A percentile compares a stretch with the other conserved stretches of the same genome.
These are phyloP conservation scores for Phytophthora vignae DNA, from an alignment of 352 stramenopile genomes.

Conservation along the genomic window DNA sequence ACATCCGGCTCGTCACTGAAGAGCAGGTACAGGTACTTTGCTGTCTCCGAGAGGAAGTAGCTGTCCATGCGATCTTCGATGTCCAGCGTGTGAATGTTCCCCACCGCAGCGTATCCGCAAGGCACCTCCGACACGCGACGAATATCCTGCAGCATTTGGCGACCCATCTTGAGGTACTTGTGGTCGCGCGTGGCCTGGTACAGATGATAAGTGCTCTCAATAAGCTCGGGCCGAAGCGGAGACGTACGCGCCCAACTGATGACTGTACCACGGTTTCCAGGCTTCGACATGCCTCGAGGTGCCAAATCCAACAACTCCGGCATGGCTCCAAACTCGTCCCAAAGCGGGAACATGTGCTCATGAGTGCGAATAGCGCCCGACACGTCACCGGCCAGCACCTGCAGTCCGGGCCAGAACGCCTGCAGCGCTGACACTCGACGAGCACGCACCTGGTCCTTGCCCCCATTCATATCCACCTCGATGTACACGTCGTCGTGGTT, in stretches of 20 bases:
- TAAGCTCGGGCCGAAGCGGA: slow-evolving; percentile 96
- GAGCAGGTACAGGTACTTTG: slow-evolving; percentile 99
- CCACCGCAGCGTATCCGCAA: slow-evolving; percentile 94
- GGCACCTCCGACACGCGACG: slow-evolving; percentile 85
- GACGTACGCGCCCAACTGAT: slow-evolving; percentile 87
- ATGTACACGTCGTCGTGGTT: slow-evolving; percentile 82
- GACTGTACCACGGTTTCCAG: slow-evolving; percentile 49
- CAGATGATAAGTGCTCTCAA: slow-evolving; percentile 97
- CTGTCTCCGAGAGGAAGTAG: slow-evolving; percentile 98
- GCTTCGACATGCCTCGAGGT: slow-evolving; percentile 32
- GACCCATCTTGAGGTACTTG: slow-evolving; percentile 91
- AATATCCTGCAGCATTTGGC: slow-evolving; percentile 90
- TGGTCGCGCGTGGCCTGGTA: slow-evolving; percentile 91
- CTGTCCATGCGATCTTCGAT: slow-evolving; percentile 98
- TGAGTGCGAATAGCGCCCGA: slow-evolving; percentile 90
- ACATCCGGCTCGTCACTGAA: slow-evolving; percentile 94
- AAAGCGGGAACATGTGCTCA: slow-evolving; percentile 95
- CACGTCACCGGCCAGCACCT: slow-evolving; percentile 95
- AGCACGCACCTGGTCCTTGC: slow-evolving; percentile 60
- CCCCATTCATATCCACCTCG: slow-evolving; percentile 90
- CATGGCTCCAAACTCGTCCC: slow-evolving; percentile 95
- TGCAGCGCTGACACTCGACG: slow-evolving; percentile 90
- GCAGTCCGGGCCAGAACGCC: slow-evolving; percentile 97
- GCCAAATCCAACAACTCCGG: slow-evolving; percentile 94
- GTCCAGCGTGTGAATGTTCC: slow-evolving; percentile 89